A percentile compares a stretch with the other conserved stretches of the same genome.
These are phyloP conservation scores for Petrea volubilis DNA, from an alignment of 257 asterid species.

Conservation along the genomic window DNA sequence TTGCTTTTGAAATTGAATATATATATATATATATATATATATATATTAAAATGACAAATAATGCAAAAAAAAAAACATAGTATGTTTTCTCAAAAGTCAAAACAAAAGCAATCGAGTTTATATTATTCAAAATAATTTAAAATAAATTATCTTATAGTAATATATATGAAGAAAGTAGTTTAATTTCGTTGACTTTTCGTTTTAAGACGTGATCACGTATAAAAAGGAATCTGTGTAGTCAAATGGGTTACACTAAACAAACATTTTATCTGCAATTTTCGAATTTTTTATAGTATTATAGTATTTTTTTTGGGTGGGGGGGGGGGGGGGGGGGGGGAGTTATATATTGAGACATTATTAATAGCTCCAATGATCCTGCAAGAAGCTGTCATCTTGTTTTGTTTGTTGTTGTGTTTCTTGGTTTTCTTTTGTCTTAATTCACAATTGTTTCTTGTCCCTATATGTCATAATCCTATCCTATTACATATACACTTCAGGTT, in stretches of 20 bases:
- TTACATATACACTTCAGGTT: not conserved
- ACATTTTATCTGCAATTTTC: not conserved
- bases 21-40: no score
- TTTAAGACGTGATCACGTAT: conserved; percentile 11
- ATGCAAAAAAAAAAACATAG: no score
- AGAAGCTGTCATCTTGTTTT: not conserved
- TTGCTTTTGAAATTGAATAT: no score
- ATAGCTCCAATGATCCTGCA: not conserved
- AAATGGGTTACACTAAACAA: not conserved
- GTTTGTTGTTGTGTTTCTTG: not conserved
- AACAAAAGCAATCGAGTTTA: no score
- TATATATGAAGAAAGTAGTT: no score
- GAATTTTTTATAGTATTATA: not conserved
- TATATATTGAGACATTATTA: not conserved
- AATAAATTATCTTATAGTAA: no score
- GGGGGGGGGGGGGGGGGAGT: no score
- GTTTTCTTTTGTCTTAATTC: not conserved
- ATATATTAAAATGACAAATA: no score
- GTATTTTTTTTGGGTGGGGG: not conserved
- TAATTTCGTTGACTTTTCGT: conserved; percentile 21
- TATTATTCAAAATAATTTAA: no score
- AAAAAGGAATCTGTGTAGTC: conserved; percentile 2
- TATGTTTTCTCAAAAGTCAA: no score
- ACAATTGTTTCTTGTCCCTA: not conserved
- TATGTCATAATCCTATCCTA: not conserved